Base-by-base conservation (phyloP, 2,329 filamentous ascomycete genomes). In the Capronia americana region DNA sequence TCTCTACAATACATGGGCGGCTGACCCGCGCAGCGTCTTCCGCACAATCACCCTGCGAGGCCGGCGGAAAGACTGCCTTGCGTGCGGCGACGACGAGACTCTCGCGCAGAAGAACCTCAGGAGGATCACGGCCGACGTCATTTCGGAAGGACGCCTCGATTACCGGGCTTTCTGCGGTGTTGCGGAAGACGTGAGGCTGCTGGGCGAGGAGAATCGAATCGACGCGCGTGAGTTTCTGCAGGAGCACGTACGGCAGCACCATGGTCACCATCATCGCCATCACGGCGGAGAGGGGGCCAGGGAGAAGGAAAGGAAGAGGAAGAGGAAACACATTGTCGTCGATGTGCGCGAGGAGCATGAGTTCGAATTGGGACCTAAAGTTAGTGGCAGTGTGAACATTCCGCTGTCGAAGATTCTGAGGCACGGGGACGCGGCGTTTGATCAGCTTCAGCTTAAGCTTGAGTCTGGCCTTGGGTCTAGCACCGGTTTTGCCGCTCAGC, bases 131-230 rank as follows among this genome's bases (percentile, higher is more conserved):
- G 75, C 87, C 7, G 82, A 88, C 11, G 85, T 84, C 7, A 79
- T 97, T 59, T 80, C 77, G 23, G 84, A 83, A 0, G 90, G 90
- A 0, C 88, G 86, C 4, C 81, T 93, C 55, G 92, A 97, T 75
- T 98, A 98, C 75, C 85, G 91, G 0, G 87, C 90, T 60, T 97
- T 98, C 75, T 98, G 94, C 75, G 93, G 93, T 4, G 83, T 87
- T 0, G 77, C 79, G 1, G 75, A 75, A 57, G 84, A 87, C 0
- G 80, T 90, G 20, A 79, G 81, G 10, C 69, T 90, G 2, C 82
- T 97, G 0, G 75, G 73, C 5, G 79, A 87, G 0, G 83, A 88
- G 0, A 90, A 95, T 71, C 86, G 93, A 8, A 84, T 97, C 38
- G 86, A 87, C 0, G 88, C 88, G 0, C 73, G 78, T 0, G 84